phyloP scores from a whole-genome alignment of 768 basidiomycete genomes.

The Suillus ampliporus region DNA sequence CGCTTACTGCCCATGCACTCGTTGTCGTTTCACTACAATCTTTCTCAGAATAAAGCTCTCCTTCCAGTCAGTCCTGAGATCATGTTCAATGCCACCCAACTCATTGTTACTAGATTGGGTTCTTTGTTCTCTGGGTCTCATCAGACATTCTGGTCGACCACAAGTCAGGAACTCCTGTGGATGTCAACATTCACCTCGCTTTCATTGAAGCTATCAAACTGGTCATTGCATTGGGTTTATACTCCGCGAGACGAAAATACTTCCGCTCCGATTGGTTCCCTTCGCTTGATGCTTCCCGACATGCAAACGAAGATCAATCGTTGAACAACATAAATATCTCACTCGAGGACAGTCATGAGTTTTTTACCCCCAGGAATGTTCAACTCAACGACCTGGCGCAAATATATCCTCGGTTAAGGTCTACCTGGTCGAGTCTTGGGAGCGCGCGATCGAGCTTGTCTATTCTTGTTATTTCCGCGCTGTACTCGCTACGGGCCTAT shows the following conservation, averaged over 20 bases:
- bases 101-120: neutral
- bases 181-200: conserved; percentile 22
- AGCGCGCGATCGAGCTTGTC: conserved; percentile 19
- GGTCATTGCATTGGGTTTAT: conserved; percentile 21
- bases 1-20: neutral
- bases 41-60: neutral
- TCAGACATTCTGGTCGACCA: neutral
- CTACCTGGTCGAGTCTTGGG: conserved; percentile 12
- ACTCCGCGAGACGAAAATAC: conserved; percentile 15
- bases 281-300: neutral
- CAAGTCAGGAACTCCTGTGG: conserved; percentile 9
- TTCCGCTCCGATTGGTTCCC: conserved; percentile 1
- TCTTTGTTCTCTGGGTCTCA: conserved; percentile 1
- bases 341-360: conserved; percentile 15
- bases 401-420: conserved; percentile 10
- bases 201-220: conserved; percentile 26
- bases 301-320: conserved; percentile 13
- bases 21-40: neutral
- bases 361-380: conserved; percentile 8
- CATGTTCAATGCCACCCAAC: neutral
- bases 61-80: conserved; percentile 2
- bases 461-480: conserved; percentile 20
- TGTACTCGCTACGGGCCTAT: conserved; percentile 22
- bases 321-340: conserved; percentile 14
- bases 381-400: conserved; percentile 6